phyloP scores from a whole-genome alignment of 1,139 yeast genomes.

The Taiozyma sp. region DNA sequence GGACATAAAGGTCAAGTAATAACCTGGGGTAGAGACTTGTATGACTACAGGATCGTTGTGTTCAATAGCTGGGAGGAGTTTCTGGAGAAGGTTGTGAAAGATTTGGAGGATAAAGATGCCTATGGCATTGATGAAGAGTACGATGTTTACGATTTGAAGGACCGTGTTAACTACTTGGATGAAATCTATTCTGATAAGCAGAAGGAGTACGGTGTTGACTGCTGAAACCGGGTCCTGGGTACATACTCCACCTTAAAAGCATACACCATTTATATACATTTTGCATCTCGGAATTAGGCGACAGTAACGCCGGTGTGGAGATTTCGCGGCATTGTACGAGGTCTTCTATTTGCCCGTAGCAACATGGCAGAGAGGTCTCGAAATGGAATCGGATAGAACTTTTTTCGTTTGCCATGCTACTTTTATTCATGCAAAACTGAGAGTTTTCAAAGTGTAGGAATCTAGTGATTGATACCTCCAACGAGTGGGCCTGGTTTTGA shows the following conservation, averaged over 20 bases:
- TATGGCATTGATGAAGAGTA: slow-evolving; percentile 39
- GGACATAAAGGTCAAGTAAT: slow-evolving; percentile 63
- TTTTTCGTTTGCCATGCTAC: too few species aligned
- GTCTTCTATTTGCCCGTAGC: background rate
- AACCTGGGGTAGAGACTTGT: slow-evolving; percentile 56
- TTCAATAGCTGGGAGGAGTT: slow-evolving; percentile 56
- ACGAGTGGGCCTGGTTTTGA: too few species aligned
- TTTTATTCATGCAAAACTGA: too few species aligned
- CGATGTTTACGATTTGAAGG: slow-evolving; percentile 45
- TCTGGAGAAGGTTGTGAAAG: slow-evolving; percentile 41
- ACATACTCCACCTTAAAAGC: too few species aligned
- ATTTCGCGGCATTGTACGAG: background rate
- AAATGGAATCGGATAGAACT: background rate
- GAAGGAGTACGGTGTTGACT: slow-evolving; percentile 1
- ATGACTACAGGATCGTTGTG: slow-evolving; percentile 54
- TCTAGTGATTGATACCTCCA: too few species aligned
- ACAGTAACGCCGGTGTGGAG: background rate
- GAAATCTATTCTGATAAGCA: slow-evolving; percentile 6
- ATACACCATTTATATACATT: too few species aligned
- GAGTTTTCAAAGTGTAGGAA: too few species aligned
- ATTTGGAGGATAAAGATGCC: slow-evolving; percentile 50
- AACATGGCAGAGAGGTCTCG: background rate
- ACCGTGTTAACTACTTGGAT: slow-evolving; percentile 32
- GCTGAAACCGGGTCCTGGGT: background rate
- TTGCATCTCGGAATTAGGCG: background rate